These are phyloP conservation scores for Aspergillus campestris DNA, from an alignment of 495 filamentous ascomycete genomes.

Conservation along the genomic window DNA sequence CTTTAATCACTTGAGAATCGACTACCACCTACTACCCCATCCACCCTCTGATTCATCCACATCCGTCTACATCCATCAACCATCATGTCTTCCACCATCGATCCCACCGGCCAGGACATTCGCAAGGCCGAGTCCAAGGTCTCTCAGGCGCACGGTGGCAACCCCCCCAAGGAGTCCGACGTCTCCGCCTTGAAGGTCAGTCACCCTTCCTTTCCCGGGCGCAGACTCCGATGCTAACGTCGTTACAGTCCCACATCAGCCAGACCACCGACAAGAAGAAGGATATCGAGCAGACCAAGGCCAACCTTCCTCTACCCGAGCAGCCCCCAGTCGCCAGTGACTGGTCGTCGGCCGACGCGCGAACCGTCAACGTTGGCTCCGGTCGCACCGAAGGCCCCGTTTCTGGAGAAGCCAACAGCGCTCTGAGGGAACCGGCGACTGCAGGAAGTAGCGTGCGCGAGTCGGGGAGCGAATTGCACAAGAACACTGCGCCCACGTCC, in stretches of 20 bases:
- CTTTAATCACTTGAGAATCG: not conserved
- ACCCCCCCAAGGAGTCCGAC: conserved; percentile 38
- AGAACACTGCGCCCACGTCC: conserved; percentile 29
- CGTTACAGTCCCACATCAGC: conserved; percentile 38
- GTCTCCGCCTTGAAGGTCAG: conserved; percentile 39
- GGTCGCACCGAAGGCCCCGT: conserved; percentile 46
- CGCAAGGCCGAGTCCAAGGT: conserved; percentile 43
- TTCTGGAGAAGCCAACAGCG: conserved; percentile 45
- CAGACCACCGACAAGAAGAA: conserved; percentile 46
- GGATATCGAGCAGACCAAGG: conserved; percentile 54
- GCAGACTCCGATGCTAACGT: conserved; percentile 1
- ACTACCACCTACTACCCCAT: not conserved
- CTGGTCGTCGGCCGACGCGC: conserved; percentile 62
- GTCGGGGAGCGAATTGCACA: conserved; percentile 32
- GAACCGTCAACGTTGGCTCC: conserved; percentile 59
- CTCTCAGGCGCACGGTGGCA: conserved; percentile 32
- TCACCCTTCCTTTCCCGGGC: not conserved
- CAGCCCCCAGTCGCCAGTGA: conserved; percentile 65
- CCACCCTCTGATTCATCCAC: not conserved
- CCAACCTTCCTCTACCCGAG: conserved; percentile 73
- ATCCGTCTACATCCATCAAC: not conserved
- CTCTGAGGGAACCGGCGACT: conserved; percentile 55
- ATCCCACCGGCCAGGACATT: conserved; percentile 43
- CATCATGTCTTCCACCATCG: conserved; percentile 44
- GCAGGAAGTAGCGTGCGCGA: conserved; percentile 49